These are phyloP conservation scores for Senecio squalidus DNA, from an alignment of 140 eudicot genomes.

Conservation along the genomic window DNA sequence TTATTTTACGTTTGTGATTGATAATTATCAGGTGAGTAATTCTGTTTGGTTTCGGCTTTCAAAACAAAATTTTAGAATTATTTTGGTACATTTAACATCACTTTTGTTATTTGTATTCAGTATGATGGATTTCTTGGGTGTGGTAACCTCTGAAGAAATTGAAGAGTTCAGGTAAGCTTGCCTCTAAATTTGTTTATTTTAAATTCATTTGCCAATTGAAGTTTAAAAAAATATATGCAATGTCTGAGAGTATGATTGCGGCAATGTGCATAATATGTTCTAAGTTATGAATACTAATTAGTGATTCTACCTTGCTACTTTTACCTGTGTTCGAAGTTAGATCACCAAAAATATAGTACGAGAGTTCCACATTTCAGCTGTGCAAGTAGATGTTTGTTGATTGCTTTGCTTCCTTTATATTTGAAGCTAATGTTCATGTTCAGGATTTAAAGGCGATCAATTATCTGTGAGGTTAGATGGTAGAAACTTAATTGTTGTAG, in stretches of 20 bases:
- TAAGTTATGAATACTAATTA: no score
- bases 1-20: not conserved
- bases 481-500: not conserved
- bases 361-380: no score
- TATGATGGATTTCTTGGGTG: not conserved
- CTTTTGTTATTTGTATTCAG: not conserved
- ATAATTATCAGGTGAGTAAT: no score
- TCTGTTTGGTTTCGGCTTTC: not conserved
- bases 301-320: no score
- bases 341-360: no score
- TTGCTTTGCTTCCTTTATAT: not conserved
- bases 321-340: no score
- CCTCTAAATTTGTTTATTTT: slow-evolving; percentile 2
- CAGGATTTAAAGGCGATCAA: not conserved
- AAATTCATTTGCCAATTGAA: no score
- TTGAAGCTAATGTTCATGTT: not conserved
- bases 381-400: no score
- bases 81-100: not conserved
- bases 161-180: slow-evolving; percentile 9
- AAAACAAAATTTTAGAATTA: no score
- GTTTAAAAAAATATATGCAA: no score
- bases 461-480: slow-evolving; percentile 6
- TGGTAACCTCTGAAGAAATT: not conserved
- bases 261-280: no score
- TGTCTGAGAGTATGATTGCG: no score